Conservation (phyloP, 2,329 filamentous ascomycete genomes). For the Neonectria hederae region DNA sequence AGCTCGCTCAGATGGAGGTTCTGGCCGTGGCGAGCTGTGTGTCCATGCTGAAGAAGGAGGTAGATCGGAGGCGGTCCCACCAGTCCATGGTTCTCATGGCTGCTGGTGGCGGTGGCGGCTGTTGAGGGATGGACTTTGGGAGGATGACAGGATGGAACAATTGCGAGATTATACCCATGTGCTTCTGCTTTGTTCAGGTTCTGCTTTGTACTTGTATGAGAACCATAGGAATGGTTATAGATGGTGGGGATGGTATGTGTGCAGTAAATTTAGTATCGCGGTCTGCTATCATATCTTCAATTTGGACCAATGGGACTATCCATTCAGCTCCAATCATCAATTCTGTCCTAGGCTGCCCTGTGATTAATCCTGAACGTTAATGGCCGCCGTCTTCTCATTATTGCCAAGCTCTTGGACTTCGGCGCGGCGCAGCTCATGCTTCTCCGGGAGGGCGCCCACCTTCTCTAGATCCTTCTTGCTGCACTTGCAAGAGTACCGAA, state of each 20-base stretch:
- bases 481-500: conserved; percentile 55
- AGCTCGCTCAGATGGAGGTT: conserved; percentile 54
- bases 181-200: neutral
- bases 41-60: conserved; percentile 72
- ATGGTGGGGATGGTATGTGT: neutral
- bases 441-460: conserved; percentile 37
- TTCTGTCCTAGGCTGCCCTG: too few species aligned
- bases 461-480: conserved; percentile 50
- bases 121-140: neutral
- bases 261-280: neutral
- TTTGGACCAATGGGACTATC: neutral
- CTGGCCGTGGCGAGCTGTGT: conserved; percentile 66
- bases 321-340: neutral
- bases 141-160: neutral
- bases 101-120: conserved; percentile 32
- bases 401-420: conserved; percentile 37
- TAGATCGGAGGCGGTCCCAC: conserved; percentile 63
- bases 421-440: conserved; percentile 39
- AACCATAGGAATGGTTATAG: neutral
- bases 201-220: neutral
- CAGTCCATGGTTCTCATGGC: conserved; percentile 59
- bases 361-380: conserved; percentile 33
- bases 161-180: conserved; percentile 13
- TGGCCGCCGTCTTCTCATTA: conserved; percentile 39
- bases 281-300: neutral